These are phyloP conservation scores for Gastrolobium villosum DNA, from an alignment of 306 rosid genomes.

Conservation along the genomic window DNA sequence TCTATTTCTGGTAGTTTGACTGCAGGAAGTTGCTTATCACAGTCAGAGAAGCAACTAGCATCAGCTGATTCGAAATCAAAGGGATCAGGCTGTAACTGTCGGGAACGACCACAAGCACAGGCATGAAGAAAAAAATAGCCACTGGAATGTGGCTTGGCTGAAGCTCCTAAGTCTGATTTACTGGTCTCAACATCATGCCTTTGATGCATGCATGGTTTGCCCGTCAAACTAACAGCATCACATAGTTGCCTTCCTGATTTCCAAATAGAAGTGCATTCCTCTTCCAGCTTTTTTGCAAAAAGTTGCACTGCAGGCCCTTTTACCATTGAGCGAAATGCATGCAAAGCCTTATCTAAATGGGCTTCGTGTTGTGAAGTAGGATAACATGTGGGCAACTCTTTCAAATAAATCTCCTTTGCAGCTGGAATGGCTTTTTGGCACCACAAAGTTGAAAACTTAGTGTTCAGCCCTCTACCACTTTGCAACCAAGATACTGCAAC, in stretches of 20 bases:
- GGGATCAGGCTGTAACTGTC: conserved; percentile 79
- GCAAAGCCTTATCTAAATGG: conserved; percentile 77
- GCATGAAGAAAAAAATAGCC: conserved; percentile 88
- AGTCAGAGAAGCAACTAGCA: conserved; percentile 70
- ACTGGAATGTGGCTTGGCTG: conserved; percentile 74
- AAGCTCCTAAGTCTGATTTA: conserved; percentile 49
- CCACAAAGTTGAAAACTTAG: conserved; percentile 84
- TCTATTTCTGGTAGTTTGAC: conserved; percentile 73
- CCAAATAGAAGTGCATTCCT: conserved; percentile 88
- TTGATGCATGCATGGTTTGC: conserved; percentile 92
- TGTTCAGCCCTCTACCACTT: conserved; percentile 76
- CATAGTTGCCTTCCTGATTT: conserved; percentile 90
- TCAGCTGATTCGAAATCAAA: conserved; percentile 91
- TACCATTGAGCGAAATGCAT: conserved; percentile 80
- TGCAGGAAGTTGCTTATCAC: conserved; percentile 83
- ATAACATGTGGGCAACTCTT: conserved; percentile 85
- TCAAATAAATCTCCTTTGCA: conserved; percentile 86
- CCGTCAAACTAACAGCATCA: conserved; percentile 92
- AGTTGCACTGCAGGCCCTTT: conserved; percentile 78
- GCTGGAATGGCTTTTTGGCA: conserved; percentile 83
- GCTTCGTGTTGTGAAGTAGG: conserved; percentile 80
- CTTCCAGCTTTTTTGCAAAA: conserved; percentile 80
- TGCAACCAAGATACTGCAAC: conserved; percentile 85
- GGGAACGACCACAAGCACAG: conserved; percentile 93
- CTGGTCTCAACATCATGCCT: conserved; percentile 69